These are phyloP conservation scores for Stagonosporopsis tanaceti DNA, from an alignment of 2,329 filamentous ascomycete genomes.

Conservation along the genomic window DNA sequence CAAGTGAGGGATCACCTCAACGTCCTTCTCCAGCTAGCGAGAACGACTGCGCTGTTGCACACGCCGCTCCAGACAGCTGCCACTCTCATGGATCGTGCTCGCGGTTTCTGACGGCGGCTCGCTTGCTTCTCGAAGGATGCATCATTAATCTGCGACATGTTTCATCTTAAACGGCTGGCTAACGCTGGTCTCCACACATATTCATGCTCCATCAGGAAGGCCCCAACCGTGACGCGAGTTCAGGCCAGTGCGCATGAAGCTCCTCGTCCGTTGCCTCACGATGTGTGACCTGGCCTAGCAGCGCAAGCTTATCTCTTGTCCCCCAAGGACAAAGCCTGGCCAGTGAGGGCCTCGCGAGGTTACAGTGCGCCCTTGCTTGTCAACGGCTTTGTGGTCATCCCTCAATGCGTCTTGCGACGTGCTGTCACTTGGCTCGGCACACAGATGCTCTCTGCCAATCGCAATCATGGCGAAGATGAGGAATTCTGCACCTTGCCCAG, in stretches of 20 bases:
- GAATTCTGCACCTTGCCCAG: slow-evolving; percentile 27
- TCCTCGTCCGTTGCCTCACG: slow-evolving; percentile 6
- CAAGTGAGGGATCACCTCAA: slow-evolving; percentile 14
- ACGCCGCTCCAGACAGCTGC: slow-evolving; percentile 11
- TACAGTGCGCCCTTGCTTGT: slow-evolving; percentile 31
- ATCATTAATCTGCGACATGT: slow-evolving; percentile 18
- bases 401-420: slow-evolving; percentile 25
- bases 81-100: slow-evolving; percentile 14
- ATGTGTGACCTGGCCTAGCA: slow-evolving; percentile 9
- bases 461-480: slow-evolving; percentile 28
- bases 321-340: slow-evolving; percentile 6
- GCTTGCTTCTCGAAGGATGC: slow-evolving; percentile 15
- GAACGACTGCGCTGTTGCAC: slow-evolving; percentile 8
- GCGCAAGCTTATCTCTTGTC: slow-evolving; percentile 13
- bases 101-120: slow-evolving; percentile 10
- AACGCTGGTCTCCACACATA: slow-evolving; percentile 9
- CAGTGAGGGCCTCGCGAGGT: slow-evolving; percentile 9
- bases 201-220: slow-evolving; percentile 22
- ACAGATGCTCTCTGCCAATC: slow-evolving; percentile 27
- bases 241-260: slow-evolving; percentile 15
- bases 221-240: not conserved
- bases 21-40: slow-evolving; percentile 9
- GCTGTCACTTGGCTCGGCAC: slow-evolving; percentile 15
- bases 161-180: slow-evolving; percentile 17
- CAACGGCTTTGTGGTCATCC: slow-evolving; percentile 24